Evolutionary conservation across 495 filamentous ascomycete species (phyloP).

Genomic region (Penicillium waksmanii): DNA sequence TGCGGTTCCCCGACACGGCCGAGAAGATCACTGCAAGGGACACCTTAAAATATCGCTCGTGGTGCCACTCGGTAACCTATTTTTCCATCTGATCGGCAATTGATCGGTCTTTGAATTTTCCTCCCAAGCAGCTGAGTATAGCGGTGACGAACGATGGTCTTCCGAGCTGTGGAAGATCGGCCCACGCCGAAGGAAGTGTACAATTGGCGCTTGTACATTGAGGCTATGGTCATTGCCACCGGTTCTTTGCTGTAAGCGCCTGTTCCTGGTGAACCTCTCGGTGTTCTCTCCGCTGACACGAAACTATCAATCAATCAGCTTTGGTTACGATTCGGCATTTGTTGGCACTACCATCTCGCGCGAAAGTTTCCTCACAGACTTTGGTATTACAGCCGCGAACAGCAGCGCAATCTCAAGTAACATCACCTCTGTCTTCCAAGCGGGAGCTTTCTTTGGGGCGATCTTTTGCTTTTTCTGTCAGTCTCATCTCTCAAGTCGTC

Average conservation of each 20-base stretch:
- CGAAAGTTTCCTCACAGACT: constrained; percentile 56
- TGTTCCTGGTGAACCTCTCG: not conserved
- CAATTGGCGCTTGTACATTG: constrained; percentile 67
- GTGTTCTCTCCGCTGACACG: constrained; percentile 3
- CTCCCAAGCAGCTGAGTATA: not conserved
- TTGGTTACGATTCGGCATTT: constrained; percentile 63
- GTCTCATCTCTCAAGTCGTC: not conserved
- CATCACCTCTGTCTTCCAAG: constrained; percentile 64
- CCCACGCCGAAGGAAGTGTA: constrained; percentile 63
- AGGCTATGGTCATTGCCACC: constrained; percentile 58
- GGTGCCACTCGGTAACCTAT: constrained; percentile 15
- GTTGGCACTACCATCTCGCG: constrained; percentile 65
- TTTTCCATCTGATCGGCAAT: constrained; percentile 4
- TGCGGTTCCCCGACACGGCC: constrained; percentile 4
- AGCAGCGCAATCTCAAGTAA: constrained; percentile 57
- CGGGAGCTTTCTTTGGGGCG: constrained; percentile 61
- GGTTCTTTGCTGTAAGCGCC: constrained; percentile 23
- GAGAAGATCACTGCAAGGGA: not conserved
- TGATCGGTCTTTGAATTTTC: constrained; percentile 6
- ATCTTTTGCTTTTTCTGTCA: constrained; percentile 39
- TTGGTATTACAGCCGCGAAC: constrained; percentile 42
- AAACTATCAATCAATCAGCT: not conserved
- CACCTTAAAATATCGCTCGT: constrained; percentile 13
- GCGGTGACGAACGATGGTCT: constrained; percentile 13
- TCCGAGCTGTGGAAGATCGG: constrained; percentile 53